Conservation (phyloP, 2,329 filamentous ascomycete species). For the Neophaeococcomyces mojaviensis region DNA sequence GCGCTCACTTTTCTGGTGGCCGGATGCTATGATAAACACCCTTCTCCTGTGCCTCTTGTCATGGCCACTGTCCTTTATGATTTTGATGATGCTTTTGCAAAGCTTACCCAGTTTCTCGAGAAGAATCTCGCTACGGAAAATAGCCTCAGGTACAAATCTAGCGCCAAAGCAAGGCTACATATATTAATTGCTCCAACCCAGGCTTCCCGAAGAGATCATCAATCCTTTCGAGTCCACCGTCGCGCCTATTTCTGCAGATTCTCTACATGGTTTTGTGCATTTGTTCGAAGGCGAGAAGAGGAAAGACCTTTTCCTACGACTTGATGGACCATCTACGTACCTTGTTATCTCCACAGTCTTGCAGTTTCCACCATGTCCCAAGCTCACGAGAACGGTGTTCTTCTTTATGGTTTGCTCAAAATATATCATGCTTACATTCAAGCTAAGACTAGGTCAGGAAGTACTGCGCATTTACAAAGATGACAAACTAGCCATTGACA, state of each 20-base stretch:
- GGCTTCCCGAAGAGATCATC: neutral
- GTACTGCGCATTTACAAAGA: neutral
- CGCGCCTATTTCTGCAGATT: neutral
- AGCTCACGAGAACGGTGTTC: constrained; percentile 15
- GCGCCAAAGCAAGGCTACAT: too few species aligned
- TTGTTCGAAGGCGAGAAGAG: neutral
- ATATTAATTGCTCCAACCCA: neutral
- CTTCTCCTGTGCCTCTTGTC: too few species aligned
- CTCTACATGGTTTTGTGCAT: neutral
- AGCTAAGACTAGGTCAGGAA: neutral
- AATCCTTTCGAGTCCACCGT: neutral
- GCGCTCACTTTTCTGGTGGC: too few species aligned
- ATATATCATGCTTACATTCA: neutral
- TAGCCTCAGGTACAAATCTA: too few species aligned
- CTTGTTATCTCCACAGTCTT: constrained; percentile 13
- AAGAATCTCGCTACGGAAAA: too few species aligned
- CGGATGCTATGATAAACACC: too few species aligned
- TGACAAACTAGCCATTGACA: neutral
- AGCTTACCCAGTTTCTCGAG: too few species aligned
- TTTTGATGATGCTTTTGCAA: too few species aligned
- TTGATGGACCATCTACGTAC: constrained; percentile 14
- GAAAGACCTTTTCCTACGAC: constrained; percentile 7
- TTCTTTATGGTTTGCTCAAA: constrained; percentile 11
- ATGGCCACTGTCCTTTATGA: too few species aligned
- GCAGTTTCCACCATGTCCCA: constrained; percentile 13